Conservation (phyloP, 2,329 filamentous ascomycete species). For the Penicillium sp. region DNA sequence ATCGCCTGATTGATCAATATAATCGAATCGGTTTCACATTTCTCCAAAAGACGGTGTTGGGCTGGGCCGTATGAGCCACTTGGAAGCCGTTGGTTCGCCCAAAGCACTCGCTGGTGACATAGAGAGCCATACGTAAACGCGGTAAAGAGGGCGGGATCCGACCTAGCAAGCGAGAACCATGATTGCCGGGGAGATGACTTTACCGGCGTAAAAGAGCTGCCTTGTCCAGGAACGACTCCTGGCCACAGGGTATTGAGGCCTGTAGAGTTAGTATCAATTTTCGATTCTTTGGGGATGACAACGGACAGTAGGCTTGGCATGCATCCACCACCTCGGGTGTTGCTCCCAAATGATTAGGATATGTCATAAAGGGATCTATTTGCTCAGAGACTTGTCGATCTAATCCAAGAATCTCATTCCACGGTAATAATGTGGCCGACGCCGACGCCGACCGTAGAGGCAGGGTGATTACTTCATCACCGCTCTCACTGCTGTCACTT, state of each 20-base stretch:
- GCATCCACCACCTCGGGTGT: constrained; percentile 23
- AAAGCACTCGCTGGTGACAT: constrained; percentile 34
- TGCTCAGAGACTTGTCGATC: constrained; percentile 20
- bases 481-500: constrained; percentile 22
- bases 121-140: constrained; percentile 34
- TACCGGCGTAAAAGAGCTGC: neutral
- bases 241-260: constrained; percentile 32
- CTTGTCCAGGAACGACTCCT: constrained; percentile 21
- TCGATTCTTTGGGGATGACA: neutral
- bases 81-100: constrained; percentile 26
- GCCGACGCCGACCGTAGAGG: neutral
- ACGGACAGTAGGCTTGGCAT: constrained; percentile 31
- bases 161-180: constrained; percentile 34
- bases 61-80: constrained; percentile 18
- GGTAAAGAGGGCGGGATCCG: constrained; percentile 30
- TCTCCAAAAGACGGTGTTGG: constrained; percentile 26
- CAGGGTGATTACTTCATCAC: constrained; percentile 4
- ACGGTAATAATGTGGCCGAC: neutral
- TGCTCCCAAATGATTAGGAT: constrained; percentile 17
- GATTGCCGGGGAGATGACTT: neutral
- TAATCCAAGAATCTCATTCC: constrained; percentile 13
- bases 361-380: constrained; percentile 31
- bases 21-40: constrained; percentile 36
- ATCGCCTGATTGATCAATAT: constrained; percentile 37
- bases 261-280: constrained; percentile 1